Base-by-base conservation (phyloP, 306 rosid genomes). In the Carpinus viminea region DNA sequence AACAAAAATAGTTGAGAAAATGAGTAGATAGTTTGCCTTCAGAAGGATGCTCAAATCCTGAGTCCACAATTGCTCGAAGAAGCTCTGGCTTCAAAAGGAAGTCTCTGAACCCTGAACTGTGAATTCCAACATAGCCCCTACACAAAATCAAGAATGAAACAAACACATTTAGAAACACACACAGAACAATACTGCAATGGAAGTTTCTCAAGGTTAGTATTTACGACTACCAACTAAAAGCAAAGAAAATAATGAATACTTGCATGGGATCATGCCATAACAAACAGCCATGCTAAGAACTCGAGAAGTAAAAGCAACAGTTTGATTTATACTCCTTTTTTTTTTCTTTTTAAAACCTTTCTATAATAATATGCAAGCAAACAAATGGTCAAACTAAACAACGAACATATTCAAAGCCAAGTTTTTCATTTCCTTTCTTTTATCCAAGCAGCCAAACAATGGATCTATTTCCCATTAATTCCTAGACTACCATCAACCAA, bases 51-150 rank as follows among this genome's bases (percentile, higher is more conserved):
- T 96, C 99, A 89, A 96, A 96, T 66, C 99, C 99, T 0, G 99
- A 96, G 86, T 96, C 99, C 65, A 95, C 99, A 71, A 95, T 95
- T 78, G 99, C 96, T 4, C 99, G 97, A 12, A 95, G 98, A 78
- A 95, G 99, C 87, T 95, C 99, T 76, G 99, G 98, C 90, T 95
- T 95, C 78, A 95, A 87, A 70, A 96, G 98, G 80, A 96, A 96
- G 89, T 96, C 99, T 90, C 99, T 89, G 82, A 96, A 96, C 78
- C 99, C 99, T 52, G 99, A 96, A 84, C 99, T 96, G 84, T 96
- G 99, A 72, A 96, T 96, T 75, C 99, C 99, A 5, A 96, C 99
- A 78, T 96, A 96, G 75, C 99, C 99, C 90, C 99, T 96, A 57
- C 65, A 2, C 18, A 15, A 3, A 41, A 20, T 74, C 43, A 60